Conservation (phyloP, 257 asterid genomes). For the Capsicum chinense region DNA sequence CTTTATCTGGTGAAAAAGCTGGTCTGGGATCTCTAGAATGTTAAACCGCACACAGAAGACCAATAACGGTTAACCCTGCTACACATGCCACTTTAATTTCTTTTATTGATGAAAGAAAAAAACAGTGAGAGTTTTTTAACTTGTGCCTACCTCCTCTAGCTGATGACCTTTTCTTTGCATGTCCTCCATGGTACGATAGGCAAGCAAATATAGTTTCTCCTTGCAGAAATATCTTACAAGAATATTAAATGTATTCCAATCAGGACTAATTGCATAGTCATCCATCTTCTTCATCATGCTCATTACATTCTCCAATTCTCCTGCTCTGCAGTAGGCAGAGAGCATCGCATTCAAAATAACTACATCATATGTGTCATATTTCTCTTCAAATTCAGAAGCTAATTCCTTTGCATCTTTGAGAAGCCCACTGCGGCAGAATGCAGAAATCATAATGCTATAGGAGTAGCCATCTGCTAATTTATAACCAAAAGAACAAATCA, state of each 20-base stretch:
- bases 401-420: slow-evolving; percentile 85
- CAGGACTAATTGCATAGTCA: slow-evolving; percentile 78
- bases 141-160: slow-evolving; percentile 73
- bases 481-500: slow-evolving; percentile 33
- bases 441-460: slow-evolving; percentile 95
- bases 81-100: background rate
- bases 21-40: slow-evolving; percentile 9
- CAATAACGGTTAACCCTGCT: background rate
- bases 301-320: slow-evolving; percentile 96
- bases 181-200: slow-evolving; percentile 87
- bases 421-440: slow-evolving; percentile 75
- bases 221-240: slow-evolving; percentile 84
- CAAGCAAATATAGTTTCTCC: slow-evolving; percentile 76
- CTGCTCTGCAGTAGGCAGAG: slow-evolving; percentile 87
- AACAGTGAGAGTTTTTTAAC: background rate
- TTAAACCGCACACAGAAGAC: background rate
- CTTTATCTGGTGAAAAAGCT: background rate
- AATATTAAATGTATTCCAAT: slow-evolving; percentile 82
- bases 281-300: slow-evolving; percentile 96
- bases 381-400: slow-evolving; percentile 78
- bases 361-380: slow-evolving; percentile 83
- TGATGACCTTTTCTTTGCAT: slow-evolving; percentile 89
- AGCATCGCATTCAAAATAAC: slow-evolving; percentile 91
- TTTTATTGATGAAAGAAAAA: background rate
- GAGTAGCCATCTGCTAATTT: slow-evolving; percentile 78